These are phyloP conservation scores for Lactarius tabidus DNA, from an alignment of 768 basidiomycete genomes.

Conservation along the genomic window DNA sequence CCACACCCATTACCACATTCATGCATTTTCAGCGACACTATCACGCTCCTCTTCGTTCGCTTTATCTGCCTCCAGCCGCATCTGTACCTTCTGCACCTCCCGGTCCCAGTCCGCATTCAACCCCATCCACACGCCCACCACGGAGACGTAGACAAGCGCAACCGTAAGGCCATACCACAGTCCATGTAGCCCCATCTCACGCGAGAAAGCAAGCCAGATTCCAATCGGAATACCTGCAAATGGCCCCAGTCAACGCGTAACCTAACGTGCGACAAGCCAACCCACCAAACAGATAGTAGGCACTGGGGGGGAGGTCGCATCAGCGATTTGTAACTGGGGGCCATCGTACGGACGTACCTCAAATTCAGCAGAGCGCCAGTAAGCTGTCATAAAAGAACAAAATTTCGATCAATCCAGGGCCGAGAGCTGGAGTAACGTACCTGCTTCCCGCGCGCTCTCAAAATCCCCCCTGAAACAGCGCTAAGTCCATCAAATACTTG, in stretches of 20 bases:
- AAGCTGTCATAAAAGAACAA: slow-evolving; percentile 38
- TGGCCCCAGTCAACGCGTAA: not conserved
- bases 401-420: not conserved
- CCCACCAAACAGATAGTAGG: slow-evolving; percentile 74
- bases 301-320: slow-evolving; percentile 34
- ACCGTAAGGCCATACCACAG: slow-evolving; percentile 82
- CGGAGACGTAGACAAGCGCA: slow-evolving; percentile 55
- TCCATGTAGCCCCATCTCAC: slow-evolving; percentile 56
- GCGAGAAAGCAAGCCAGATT: slow-evolving; percentile 67
- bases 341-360: slow-evolving; percentile 41
- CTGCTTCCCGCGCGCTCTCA: slow-evolving; percentile 81
- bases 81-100: slow-evolving; percentile 60
- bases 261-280: not conserved
- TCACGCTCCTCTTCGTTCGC: not conserved
- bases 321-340: slow-evolving; percentile 7
- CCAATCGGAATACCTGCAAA: slow-evolving; percentile 70
- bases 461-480: slow-evolving; percentile 67
- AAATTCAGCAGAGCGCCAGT: slow-evolving; percentile 78
- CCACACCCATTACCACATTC: not conserved
- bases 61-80: slow-evolving; percentile 39
- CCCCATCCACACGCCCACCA: slow-evolving; percentile 50
- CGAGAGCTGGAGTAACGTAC: slow-evolving; percentile 30
- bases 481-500: slow-evolving; percentile 82
- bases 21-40: not conserved
- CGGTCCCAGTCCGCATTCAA: slow-evolving; percentile 62